Percentiles rank a stretch among this genome's conserved stretches.
Conservation (phyloP, 2,329 filamentous ascomycete genomes). For the Aspergillus calidoustus region DNA sequence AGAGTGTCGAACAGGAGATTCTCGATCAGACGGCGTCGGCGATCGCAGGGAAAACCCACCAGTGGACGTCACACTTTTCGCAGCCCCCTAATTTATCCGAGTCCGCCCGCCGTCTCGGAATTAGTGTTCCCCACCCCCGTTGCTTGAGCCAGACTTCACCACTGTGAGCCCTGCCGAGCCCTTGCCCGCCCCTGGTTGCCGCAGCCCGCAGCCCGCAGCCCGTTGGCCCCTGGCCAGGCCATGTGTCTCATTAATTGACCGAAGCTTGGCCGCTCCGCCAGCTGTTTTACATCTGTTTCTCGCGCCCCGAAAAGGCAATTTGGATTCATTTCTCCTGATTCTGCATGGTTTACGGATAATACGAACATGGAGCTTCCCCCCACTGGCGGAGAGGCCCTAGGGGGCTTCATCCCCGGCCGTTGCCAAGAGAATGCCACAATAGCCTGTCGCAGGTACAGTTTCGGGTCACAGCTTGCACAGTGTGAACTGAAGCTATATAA, state of each 20-base stretch:
- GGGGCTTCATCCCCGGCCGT: neutral
- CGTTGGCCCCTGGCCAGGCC: neutral
- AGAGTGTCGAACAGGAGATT: neutral
- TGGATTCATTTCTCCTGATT: neutral
- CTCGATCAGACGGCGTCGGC: neutral
- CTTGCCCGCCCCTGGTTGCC: neutral
- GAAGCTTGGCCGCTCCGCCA: constrained; percentile 7
- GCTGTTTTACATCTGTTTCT: neutral
- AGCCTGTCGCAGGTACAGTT: neutral
- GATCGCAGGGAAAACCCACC: neutral
- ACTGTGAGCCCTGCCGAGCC: neutral
- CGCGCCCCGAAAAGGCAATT: neutral
- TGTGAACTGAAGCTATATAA: neutral
- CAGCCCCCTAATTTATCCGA: constrained; percentile 6
- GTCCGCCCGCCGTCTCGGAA: constrained; percentile 1
- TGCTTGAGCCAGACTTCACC: neutral
- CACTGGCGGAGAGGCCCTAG: neutral
- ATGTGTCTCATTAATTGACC: neutral
- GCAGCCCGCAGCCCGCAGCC: too few species aligned
- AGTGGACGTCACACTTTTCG: neutral
- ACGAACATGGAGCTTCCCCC: neutral
- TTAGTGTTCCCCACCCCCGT: neutral
- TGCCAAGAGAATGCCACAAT: neutral
- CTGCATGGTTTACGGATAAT: neutral
- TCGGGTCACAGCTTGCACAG: neutral